phyloP scores from a whole-genome alignment of 176 grass and related monocot genomes.

The Oryza coarctata region DNA sequence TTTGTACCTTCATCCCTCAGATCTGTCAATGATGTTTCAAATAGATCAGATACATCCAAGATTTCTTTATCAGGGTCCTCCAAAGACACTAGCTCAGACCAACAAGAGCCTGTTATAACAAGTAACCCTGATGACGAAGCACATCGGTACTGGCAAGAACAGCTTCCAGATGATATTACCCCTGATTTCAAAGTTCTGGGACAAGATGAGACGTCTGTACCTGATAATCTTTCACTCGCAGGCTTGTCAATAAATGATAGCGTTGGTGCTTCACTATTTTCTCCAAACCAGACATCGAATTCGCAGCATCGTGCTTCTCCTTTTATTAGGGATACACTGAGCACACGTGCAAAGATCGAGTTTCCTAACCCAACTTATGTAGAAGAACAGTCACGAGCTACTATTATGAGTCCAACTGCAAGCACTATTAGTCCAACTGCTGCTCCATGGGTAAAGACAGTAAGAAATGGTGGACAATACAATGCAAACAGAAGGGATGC shows the following conservation, averaged over 20 bases:
- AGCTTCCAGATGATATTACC: conserved; percentile 93
- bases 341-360: conserved; percentile 42
- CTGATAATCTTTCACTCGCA: conserved; percentile 64
- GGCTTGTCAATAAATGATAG: conserved; percentile 74
- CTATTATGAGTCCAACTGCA: conserved; percentile 54
- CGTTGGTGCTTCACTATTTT: conserved; percentile 60
- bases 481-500: conserved; percentile 62
- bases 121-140: conserved; percentile 88
- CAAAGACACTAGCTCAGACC: conserved; percentile 51
- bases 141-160: conserved; percentile 80
- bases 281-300: conserved; percentile 46
- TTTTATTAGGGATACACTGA: conserved; percentile 42
- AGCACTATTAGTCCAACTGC: conserved; percentile 51
- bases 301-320: conserved; percentile 56
- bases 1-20: conserved; percentile 96
- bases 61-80: conserved; percentile 38
- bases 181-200: conserved; percentile 76
- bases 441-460: conserved; percentile 57
- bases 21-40: conserved; percentile 54
- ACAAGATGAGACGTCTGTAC: conserved; percentile 64
- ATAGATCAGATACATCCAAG: conserved; percentile 45
- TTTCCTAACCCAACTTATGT: conserved; percentile 43
- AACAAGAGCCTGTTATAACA: conserved; percentile 46
- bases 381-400: conserved; percentile 39
- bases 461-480: conserved; percentile 56